Evolutionary conservation across 1,284 basidiomycete species (phyloP).

Genomic region (Rhodotorula sp.): DNA sequence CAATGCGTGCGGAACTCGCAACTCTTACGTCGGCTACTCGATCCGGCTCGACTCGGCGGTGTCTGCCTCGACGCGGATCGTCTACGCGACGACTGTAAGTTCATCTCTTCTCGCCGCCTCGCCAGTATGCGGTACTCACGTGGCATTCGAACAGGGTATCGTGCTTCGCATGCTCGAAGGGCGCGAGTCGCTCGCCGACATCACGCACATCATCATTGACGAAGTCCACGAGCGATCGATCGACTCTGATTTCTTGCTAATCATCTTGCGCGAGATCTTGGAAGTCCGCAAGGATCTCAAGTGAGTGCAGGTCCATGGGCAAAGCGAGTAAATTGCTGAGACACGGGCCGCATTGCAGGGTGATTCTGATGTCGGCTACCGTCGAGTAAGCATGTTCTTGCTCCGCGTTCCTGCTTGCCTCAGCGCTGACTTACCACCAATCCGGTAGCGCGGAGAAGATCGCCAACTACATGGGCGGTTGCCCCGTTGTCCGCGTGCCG

Average conservation of each 20-base stretch:
- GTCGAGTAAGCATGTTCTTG: slow-evolving; percentile 58
- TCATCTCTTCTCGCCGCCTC: too few relatives aligned
- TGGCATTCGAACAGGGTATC: slow-evolving; percentile 68
- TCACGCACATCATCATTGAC: slow-evolving; percentile 86
- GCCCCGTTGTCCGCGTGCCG: slow-evolving; percentile 79
- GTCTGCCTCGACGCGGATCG: slow-evolving; percentile 49
- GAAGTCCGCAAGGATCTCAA: slow-evolving; percentile 78
- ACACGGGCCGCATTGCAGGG: slow-evolving; percentile 54
- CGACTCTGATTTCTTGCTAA: slow-evolving; percentile 94
- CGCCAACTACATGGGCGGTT: slow-evolving; percentile 86
- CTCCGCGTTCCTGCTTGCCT: not conserved
- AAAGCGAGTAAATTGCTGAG: not conserved
- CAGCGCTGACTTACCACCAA: not conserved
- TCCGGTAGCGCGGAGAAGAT: slow-evolving; percentile 69
- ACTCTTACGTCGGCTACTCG: slow-evolving; percentile 89
- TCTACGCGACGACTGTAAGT: slow-evolving; percentile 67
- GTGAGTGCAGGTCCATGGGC: slow-evolving; percentile 51
- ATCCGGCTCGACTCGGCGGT: slow-evolving; percentile 82
- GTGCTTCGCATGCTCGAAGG: slow-evolving; percentile 94
- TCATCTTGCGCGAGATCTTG: slow-evolving; percentile 88
- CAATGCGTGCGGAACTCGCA: slow-evolving; percentile 73
- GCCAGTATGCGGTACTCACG: slow-evolving; percentile 9
- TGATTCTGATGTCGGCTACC: slow-evolving; percentile 97
- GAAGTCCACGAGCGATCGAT: slow-evolving; percentile 93
- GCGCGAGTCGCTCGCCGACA: slow-evolving; percentile 83